phyloP scores from a whole-genome alignment of 129 eudicot species.

The Deinandra increscens region DNA sequence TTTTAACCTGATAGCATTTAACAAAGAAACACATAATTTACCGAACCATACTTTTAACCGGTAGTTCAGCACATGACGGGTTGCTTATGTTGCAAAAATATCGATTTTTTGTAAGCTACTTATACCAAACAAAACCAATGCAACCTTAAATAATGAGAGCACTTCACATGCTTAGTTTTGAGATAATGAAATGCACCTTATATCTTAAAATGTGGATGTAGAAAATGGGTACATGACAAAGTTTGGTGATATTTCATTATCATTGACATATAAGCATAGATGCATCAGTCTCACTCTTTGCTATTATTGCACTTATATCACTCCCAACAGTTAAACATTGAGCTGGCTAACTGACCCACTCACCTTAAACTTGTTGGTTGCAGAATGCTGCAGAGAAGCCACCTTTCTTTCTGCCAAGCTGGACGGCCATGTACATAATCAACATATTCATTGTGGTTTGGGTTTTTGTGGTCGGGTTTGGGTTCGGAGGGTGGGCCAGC shows the following conservation, averaged over 20 bases:
- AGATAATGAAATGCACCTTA: constrained; percentile 30
- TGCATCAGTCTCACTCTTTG: constrained; percentile 25
- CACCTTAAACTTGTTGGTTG: constrained; percentile 14
- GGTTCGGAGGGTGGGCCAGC: constrained; percentile 88
- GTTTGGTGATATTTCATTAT: constrained; percentile 43
- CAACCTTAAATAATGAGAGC: constrained; percentile 16
- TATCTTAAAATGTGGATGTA: constrained; percentile 1
- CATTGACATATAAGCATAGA: constrained; percentile 24
- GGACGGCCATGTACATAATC: constrained; percentile 59
- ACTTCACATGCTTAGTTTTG: constrained; percentile 30
- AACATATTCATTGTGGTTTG: constrained; percentile 61
- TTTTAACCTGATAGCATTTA: background rate
- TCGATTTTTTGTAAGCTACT: background rate
- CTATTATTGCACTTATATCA: constrained; percentile 34
- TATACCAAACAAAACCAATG: constrained; percentile 17
- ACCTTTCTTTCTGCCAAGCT: constrained; percentile 66
- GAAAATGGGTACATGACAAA: constrained; percentile 27
- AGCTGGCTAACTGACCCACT: constrained; percentile 36
- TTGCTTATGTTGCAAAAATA: background rate
- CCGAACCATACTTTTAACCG: background rate
- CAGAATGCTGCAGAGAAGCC: constrained; percentile 86
- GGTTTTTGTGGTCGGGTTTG: constrained; percentile 64
- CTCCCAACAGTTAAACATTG: constrained; percentile 1
- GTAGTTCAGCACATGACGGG: background rate
- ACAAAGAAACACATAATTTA: background rate